Conservation (phyloP, 768 basidiomycete species). For the Lanmaoa rubissima region DNA sequence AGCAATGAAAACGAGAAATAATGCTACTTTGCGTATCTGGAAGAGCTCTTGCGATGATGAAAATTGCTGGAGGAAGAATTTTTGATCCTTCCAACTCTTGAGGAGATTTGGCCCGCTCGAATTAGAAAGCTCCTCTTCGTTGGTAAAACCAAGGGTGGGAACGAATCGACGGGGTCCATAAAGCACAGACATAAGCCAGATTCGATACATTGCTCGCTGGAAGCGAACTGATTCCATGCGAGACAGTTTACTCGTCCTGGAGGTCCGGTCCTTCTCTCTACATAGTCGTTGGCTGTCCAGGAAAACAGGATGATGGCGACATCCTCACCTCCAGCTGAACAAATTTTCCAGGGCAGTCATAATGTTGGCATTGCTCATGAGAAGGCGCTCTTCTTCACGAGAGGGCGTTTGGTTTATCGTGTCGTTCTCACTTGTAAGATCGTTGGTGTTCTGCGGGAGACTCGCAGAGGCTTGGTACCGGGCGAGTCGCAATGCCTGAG, state of each 20-base stretch:
- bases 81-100: background rate
- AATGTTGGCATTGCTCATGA: slow-evolving; percentile 24
- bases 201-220: slow-evolving; percentile 28
- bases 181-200: slow-evolving; percentile 22
- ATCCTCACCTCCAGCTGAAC: slow-evolving; percentile 39
- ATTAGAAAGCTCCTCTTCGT: background rate
- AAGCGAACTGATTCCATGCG: slow-evolving; percentile 32
- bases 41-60: slow-evolving; percentile 1
- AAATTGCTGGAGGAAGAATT: background rate
- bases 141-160: accelerated
- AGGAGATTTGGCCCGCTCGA: background rate
- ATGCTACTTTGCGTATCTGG: background rate
- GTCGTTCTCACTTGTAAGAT: slow-evolving; percentile 10
- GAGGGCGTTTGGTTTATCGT: slow-evolving; percentile 16
- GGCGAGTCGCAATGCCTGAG: slow-evolving; percentile 24
- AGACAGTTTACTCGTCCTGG: slow-evolving; percentile 27
- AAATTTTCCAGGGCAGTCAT: slow-evolving; percentile 33
- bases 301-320: background rate
- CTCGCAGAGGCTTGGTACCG: background rate
- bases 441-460: background rate
- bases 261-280: slow-evolving; percentile 33
- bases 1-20: background rate
- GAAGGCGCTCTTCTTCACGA: slow-evolving; percentile 19
- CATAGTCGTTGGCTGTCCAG: background rate
- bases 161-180: slow-evolving; percentile 2